Evolutionary conservation across 2,329 filamentous ascomycete genomes (phyloP).

Genomic region (Penicillium brasilianum): DNA sequence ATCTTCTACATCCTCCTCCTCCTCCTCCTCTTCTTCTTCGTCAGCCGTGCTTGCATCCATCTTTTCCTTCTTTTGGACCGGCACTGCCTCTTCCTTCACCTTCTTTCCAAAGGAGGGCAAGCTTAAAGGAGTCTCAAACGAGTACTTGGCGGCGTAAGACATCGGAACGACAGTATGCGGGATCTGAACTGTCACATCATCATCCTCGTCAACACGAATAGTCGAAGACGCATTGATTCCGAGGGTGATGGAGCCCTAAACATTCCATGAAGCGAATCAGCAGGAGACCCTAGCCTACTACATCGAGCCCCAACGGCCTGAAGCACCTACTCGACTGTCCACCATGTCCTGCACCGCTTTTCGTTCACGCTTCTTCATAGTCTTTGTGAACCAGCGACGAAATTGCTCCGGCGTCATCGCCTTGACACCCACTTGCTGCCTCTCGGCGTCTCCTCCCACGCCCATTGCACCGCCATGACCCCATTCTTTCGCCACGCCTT

Average conservation of each 20-base stretch:
- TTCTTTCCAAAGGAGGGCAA: constrained; percentile 30
- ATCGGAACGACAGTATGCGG: constrained; percentile 32
- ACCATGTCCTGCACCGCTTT: constrained; percentile 45
- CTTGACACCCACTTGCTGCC: constrained; percentile 43
- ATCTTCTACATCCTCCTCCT: constrained; percentile 16
- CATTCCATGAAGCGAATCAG: constrained; percentile 10
- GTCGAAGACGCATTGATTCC: constrained; percentile 43
- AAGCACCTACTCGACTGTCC: constrained; percentile 40
- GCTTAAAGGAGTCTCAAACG: constrained; percentile 43
- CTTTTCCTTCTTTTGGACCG: constrained; percentile 24
- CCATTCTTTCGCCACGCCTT: constrained; percentile 49
- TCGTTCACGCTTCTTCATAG: constrained; percentile 48
- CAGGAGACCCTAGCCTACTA: constrained; percentile 3
- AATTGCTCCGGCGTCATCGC: constrained; percentile 47
- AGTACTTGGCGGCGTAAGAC: constrained; percentile 39
- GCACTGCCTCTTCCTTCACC: constrained; percentile 26
- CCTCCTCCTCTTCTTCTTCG: constrained; percentile 15
- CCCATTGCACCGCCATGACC: constrained; percentile 40
- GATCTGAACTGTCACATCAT: constrained; percentile 36
- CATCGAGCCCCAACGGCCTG: not conserved
- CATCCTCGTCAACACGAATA: constrained; percentile 38
- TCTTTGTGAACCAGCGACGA: constrained; percentile 47
- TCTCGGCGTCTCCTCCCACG: constrained; percentile 35
- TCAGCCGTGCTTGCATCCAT: constrained; percentile 12
- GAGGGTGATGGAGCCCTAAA: constrained; percentile 41